phyloP scores from a whole-genome alignment of 2,329 filamentous ascomycete genomes.

The Saccharata proteae region DNA sequence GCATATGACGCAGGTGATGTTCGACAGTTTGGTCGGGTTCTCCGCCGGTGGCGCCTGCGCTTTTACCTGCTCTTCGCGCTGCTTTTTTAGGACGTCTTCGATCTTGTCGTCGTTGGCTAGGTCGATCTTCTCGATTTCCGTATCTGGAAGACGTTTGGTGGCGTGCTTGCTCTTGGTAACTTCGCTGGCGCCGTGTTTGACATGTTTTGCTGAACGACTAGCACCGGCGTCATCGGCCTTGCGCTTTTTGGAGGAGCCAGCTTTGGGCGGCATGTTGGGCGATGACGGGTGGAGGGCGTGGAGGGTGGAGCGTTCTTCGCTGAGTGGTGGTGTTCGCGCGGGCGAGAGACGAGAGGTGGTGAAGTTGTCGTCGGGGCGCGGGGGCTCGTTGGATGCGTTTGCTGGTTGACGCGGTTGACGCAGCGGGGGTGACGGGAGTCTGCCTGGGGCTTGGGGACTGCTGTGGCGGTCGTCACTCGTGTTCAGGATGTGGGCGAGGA shows the following conservation, averaged over 20 bases:
- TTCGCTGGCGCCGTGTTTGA: constrained; percentile 10
- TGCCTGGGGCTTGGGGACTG: too few relatives aligned
- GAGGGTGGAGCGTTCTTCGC: constrained; percentile 7
- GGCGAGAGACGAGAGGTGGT: constrained; percentile 17
- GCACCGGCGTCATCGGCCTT: constrained; percentile 8
- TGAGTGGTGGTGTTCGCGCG: constrained; percentile 7
- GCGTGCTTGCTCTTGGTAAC: constrained; percentile 5
- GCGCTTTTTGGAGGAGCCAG: background rate
- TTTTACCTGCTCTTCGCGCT: constrained; percentile 39
- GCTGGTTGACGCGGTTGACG: background rate
- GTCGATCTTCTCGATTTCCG: constrained; percentile 37
- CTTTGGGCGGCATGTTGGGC: background rate
- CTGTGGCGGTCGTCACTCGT: constrained; percentile 11
- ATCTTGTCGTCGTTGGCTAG: constrained; percentile 33
- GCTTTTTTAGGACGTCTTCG: constrained; percentile 37
- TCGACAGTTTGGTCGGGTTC: constrained; percentile 30
- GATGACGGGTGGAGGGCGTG: constrained; percentile 1
- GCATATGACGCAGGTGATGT: constrained; percentile 49
- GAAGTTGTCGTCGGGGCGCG: background rate
- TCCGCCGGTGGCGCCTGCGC: constrained; percentile 25
- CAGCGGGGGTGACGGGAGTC: background rate
- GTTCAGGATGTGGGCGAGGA: constrained; percentile 21
- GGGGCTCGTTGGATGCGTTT: background rate
- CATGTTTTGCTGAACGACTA: constrained; percentile 21
- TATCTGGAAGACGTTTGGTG: constrained; percentile 1